Evolutionary conservation across 192 early-diverging fungal genomes (phyloP).

Genomic region (Allomyces javanicus): DNA sequence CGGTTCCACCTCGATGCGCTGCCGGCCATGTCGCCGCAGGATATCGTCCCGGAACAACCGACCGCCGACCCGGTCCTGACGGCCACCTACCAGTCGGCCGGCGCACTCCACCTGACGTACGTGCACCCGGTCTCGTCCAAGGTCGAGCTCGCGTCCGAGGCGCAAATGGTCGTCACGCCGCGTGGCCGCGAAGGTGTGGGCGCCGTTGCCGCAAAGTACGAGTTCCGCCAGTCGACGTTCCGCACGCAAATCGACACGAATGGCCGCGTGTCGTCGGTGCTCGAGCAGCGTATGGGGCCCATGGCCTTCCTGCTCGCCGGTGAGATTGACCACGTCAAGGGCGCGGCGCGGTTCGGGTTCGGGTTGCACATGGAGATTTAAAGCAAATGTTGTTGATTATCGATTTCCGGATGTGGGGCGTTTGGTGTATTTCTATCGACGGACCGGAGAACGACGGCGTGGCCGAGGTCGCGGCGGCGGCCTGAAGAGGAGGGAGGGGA

Average conservation of each 20-base stretch:
- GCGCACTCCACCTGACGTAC: constrained; percentile 61
- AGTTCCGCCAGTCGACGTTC: constrained; percentile 78
- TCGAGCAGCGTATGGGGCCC: constrained; percentile 91
- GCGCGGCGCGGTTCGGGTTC: constrained; percentile 8
- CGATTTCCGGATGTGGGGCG: constrained; percentile 5
- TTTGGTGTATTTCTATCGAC: constrained; percentile 18
- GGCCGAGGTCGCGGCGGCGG: constrained; percentile 72
- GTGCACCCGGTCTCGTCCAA: constrained; percentile 81
- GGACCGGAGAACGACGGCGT: constrained; percentile 65
- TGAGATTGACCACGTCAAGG: constrained; percentile 93
- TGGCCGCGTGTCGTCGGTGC: constrained; percentile 64
- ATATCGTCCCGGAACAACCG: constrained; percentile 1
- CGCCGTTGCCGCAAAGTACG: constrained; percentile 92
- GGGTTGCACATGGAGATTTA: constrained; percentile 3
- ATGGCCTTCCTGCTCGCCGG: constrained; percentile 75
- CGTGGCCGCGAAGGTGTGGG: constrained; percentile 76
- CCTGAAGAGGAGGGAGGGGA: too few relatives aligned
- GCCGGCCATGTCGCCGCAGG: constrained; percentile 15
- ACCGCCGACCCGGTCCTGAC: constrained; percentile 46
- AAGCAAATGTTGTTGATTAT: background rate
- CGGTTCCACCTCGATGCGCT: constrained; percentile 9
- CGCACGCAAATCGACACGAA: constrained; percentile 79
- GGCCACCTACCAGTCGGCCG: constrained; percentile 41
- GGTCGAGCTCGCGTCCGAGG: constrained; percentile 80
- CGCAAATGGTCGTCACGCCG: constrained; percentile 50